Evolutionary conservation across 2,329 filamentous ascomycete genomes (phyloP).

Genomic region (Cladophialophora carrionii): DNA sequence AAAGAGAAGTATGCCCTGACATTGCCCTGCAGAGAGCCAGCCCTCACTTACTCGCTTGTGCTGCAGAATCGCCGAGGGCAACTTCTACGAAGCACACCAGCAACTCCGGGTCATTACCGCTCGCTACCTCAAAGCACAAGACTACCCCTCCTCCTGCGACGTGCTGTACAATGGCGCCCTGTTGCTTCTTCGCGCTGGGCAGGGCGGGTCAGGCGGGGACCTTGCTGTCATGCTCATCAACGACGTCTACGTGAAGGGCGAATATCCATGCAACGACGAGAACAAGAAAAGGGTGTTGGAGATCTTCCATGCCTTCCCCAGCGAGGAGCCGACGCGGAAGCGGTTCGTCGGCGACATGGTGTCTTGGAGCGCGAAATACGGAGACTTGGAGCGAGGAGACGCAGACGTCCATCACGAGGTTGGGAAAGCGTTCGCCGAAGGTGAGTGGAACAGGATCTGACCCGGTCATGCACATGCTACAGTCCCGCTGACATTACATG

Average conservation of each 20-base stretch:
- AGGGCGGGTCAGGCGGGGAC: slow-evolving; percentile 90
- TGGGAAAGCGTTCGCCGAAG: slow-evolving; percentile 83
- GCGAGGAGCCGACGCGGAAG: slow-evolving; percentile 87
- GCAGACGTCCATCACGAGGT: slow-evolving; percentile 92
- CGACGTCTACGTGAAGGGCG: slow-evolving; percentile 87
- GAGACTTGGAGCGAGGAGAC: slow-evolving; percentile 81
- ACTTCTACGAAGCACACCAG: slow-evolving; percentile 98
- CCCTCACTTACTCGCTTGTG: slow-evolving; percentile 8
- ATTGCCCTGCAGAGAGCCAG: background rate
- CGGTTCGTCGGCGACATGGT: slow-evolving; percentile 87
- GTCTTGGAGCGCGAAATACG: slow-evolving; percentile 81
- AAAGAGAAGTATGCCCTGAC: slow-evolving; percentile 66
- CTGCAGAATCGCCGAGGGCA: slow-evolving; percentile 78
- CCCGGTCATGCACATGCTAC: background rate
- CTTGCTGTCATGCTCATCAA: slow-evolving; percentile 82
- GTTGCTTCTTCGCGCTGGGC: slow-evolving; percentile 85
- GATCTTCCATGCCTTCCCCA: slow-evolving; percentile 76
- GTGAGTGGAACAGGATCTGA: slow-evolving; percentile 43
- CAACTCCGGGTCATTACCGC: slow-evolving; percentile 94
- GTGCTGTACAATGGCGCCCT: slow-evolving; percentile 83
- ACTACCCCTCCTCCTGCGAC: slow-evolving; percentile 80
- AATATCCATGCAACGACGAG: slow-evolving; percentile 69
- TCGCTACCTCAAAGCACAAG: slow-evolving; percentile 80
- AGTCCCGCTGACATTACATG: background rate
- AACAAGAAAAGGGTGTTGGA: slow-evolving; percentile 66